A percentile compares a stretch with the other conserved stretches of the same genome.
phyloP scores from a whole-genome alignment of 768 basidiomycete species.

The Serendipita sp. region DNA sequence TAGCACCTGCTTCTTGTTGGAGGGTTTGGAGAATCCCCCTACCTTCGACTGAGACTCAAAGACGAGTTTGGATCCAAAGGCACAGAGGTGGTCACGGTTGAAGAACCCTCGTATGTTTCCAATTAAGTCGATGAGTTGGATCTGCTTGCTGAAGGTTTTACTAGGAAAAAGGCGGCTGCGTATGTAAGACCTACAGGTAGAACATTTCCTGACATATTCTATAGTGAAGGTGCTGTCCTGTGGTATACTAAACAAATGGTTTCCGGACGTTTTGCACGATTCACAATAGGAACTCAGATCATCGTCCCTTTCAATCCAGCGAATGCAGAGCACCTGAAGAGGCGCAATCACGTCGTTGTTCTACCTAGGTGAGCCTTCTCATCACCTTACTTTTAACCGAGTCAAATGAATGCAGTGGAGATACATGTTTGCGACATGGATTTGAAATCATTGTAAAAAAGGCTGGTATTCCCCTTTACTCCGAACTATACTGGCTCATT shows the following conservation, averaged over 20 bases:
- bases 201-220: background rate
- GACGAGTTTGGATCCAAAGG: background rate
- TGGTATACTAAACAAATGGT: background rate
- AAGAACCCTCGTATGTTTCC: background rate
- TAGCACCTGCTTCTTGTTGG: constrained; percentile 6
- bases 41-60: background rate
- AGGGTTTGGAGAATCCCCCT: constrained; percentile 5
- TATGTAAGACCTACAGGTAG: background rate
- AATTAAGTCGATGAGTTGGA: background rate
- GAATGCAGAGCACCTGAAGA: background rate
- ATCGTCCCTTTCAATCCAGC: background rate
- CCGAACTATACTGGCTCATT: background rate
- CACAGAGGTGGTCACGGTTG: background rate
- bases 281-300: background rate
- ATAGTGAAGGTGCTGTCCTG: background rate
- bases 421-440: background rate
- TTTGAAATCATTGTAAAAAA: background rate
- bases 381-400: background rate
- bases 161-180: background rate
- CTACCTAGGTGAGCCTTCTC: background rate
- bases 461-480: background rate
- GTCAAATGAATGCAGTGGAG: background rate
- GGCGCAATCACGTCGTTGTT: background rate
- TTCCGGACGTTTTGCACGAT: background rate
- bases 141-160: background rate